Evolutionary conservation across 2,329 filamentous ascomycete species (phyloP).

Genomic region (Cytospora schulzeri): DNA sequence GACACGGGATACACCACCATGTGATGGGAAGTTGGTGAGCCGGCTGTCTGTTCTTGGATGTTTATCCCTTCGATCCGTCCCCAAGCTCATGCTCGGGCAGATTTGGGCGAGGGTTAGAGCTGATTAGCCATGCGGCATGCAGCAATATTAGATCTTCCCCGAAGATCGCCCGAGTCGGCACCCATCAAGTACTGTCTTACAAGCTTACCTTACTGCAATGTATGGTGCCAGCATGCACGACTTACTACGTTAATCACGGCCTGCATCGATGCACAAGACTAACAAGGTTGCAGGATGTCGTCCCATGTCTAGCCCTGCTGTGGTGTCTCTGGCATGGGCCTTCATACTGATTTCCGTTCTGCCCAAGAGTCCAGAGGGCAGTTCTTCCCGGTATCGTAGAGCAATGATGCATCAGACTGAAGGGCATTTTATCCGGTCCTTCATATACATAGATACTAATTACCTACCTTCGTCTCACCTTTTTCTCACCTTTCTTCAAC

Average conservation of each 20-base stretch:
- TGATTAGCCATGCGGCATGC: background rate
- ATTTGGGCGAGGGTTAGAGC: background rate
- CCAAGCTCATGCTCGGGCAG: background rate
- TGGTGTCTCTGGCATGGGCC: background rate
- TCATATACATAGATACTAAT: background rate
- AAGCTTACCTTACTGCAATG: background rate
- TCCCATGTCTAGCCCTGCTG: conserved; percentile 1
- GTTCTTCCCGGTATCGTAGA: background rate
- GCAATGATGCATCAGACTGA: background rate
- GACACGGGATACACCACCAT: background rate
- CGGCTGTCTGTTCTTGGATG: too few relatives aligned
- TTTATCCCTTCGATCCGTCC: background rate
- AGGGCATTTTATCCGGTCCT: background rate
- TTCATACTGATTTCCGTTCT: background rate
- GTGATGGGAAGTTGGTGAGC: background rate
- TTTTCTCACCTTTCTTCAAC: too few relatives aligned
- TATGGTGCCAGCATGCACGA: background rate
- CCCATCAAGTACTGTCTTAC: background rate
- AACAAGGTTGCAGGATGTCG: background rate
- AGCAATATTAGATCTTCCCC: background rate
- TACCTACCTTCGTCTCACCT: background rate
- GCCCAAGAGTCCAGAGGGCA: background rate
- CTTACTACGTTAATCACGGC: background rate
- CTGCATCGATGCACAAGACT: background rate
- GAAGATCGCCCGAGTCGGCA: background rate